phyloP scores from a whole-genome alignment of 2,329 filamentous ascomycete genomes.

The Colletotrichum ledebouriae region DNA sequence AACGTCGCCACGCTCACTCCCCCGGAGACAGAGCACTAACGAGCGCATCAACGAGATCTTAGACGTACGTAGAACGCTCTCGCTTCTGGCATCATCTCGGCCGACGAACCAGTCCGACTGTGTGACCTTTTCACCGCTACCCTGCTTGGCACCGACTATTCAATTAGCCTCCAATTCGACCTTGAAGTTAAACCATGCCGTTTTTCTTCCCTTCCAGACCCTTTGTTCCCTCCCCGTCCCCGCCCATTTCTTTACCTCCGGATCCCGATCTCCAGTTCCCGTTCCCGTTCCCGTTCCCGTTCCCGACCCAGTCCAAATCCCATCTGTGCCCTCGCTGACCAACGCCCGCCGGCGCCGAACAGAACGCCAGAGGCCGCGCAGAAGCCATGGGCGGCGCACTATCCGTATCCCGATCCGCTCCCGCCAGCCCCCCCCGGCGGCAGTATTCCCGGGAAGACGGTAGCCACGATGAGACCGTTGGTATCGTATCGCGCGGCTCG shows the following conservation, averaged over 20 bases:
- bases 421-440: conserved; percentile 41
- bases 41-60: conserved; percentile 62
- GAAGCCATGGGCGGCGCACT: conserved; percentile 53
- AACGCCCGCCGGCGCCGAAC: conserved; percentile 18
- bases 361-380: conserved; percentile 60
- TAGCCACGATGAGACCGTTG: conserved; percentile 57
- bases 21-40: conserved; percentile 48
- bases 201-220: conserved; percentile 10
- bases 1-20: conserved; percentile 27
- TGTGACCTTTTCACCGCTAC: conserved; percentile 17
- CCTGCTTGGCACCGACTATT: conserved; percentile 26
- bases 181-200: conserved; percentile 3
- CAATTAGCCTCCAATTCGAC: conserved; percentile 12
- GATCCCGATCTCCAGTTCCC: not conserved
- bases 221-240: not conserved
- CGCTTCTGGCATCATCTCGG: conserved; percentile 20
- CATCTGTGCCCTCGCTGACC: conserved; percentile 17
- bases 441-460: conserved; percentile 41
- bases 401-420: conserved; percentile 41
- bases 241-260: not conserved
- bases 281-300: not conserved
- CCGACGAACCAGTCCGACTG: conserved; percentile 8
- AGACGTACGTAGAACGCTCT: conserved; percentile 52
- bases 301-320: not conserved
- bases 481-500: conserved; percentile 53